Conservation (phyloP, 371 early-diverging fungal genomes). For the Mortierella sp. region DNA sequence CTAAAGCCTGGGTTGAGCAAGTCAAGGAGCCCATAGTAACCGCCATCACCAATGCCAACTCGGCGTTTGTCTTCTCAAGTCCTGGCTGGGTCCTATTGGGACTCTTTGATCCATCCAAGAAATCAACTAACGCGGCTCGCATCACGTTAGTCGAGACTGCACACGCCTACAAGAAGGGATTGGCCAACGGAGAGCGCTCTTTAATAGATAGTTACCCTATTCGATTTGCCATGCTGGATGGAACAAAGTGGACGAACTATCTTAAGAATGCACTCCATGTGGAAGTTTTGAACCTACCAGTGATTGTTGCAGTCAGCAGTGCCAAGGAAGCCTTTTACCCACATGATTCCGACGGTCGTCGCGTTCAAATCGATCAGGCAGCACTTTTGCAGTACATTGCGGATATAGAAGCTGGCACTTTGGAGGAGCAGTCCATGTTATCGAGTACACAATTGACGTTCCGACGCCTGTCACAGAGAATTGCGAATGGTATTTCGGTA, state of each 20-base stretch:
- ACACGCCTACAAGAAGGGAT: conserved; percentile 25
- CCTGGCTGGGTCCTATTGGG: conserved; percentile 45
- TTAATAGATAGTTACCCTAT: conserved; percentile 15
- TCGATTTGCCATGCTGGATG: conserved; percentile 46
- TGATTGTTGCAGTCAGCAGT: conserved; percentile 37
- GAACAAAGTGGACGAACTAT: conserved; percentile 50
- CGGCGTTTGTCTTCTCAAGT: conserved; percentile 14
- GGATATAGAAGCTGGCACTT: conserved; percentile 24
- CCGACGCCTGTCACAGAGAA: conserved; percentile 13
- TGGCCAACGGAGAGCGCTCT: not conserved
- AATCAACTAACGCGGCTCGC: conserved; percentile 18
- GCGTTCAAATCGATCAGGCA: conserved; percentile 29
- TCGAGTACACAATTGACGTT: conserved; percentile 28
- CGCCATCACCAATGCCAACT: conserved; percentile 15
- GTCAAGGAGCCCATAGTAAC: conserved; percentile 35
- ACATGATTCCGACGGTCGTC: conserved; percentile 33
- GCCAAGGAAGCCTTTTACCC: conserved; percentile 30
- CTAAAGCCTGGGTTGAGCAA: conserved; percentile 36
- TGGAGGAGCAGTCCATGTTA: conserved; percentile 37
- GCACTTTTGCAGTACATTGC: conserved; percentile 31
- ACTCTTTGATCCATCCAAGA: conserved; percentile 29
- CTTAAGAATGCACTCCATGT: conserved; percentile 23
- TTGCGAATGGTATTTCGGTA: conserved; percentile 15
- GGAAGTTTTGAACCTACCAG: conserved; percentile 37
- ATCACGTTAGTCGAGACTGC: conserved; percentile 35